Base-by-base conservation (phyloP, 2,329 filamentous ascomycete genomes). In the Phaeosphaeria sp. region DNA sequence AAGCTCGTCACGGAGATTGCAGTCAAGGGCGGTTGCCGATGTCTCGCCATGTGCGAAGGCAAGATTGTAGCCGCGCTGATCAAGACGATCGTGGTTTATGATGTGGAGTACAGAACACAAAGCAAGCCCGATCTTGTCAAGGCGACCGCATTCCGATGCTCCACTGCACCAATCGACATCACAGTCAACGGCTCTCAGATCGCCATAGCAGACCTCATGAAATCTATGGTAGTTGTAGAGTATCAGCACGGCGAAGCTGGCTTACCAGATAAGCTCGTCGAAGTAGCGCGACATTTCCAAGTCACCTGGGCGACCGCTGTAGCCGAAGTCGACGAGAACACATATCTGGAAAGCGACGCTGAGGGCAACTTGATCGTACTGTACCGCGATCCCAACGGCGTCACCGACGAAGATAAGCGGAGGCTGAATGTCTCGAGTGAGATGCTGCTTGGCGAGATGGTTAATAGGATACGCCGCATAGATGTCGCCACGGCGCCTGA, bases 201-300 rank as follows among this genome's bases (percentile, higher is more conserved):
- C 61, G 92, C 91, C 0, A 88, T 98, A 9, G 91, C 90, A 0
- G 95, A 99, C 72, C 80, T 99, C 46, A 97, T 97, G 91, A 97
- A 98, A 79, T 96, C 92, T 1, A 82, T 96, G 22, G 89, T 90
- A 1, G 80, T 98, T 6, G 82, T 97, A 8, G 84, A 95, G 71
- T 95, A 90, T 71, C 81, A 83, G 0, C 83, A 84, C 2, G 84
- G 87, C 2, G 75, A 82, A 21, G 78, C 85, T 2, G 86, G 84
- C 0, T 77, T 85, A n/a, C 78, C 83, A 11, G 86, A 89, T 53
- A 85, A 82, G 51, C 82, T 98, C 7, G 82, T 83, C 0, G 92
- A 97, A 80, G 82, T 91, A 2, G 91, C 90, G 3, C 86, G 93
- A 20, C 92, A 97, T 73, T 92, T 89, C 67, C 88, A 94, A 68